phyloP scores from a whole-genome alignment of 2,329 filamentous ascomycete genomes.

The Cercospora nicotianae region DNA sequence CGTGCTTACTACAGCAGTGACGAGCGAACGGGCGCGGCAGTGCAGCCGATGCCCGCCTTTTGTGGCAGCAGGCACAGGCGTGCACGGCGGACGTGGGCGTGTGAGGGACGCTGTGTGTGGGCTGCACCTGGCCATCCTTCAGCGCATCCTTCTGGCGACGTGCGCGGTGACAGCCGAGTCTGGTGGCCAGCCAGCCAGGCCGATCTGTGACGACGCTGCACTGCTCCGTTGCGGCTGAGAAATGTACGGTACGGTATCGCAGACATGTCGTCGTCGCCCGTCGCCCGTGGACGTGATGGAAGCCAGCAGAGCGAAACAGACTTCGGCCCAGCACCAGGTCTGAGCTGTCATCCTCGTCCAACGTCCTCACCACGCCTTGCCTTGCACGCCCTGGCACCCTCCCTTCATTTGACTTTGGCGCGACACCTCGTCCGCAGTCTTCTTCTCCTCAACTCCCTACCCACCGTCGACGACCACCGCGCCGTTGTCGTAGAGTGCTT shows the following conservation, averaged over 20 bases:
- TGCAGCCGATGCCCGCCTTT: neutral
- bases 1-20: slow-evolving; percentile 2
- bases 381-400: neutral
- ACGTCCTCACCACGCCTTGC: neutral
- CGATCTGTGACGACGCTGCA: neutral
- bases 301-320: neutral
- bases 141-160: neutral
- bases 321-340: neutral
- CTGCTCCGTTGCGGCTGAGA: slow-evolving; percentile 8
- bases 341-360: neutral
- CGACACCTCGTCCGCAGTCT: neutral
- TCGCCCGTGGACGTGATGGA: neutral
- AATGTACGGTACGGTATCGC: neutral
- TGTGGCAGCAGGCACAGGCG: neutral
- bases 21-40: neutral
- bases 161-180: neutral
- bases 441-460: neutral
- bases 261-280: neutral
- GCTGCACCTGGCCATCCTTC: neutral
- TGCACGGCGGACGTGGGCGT: neutral
- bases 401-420: neutral
- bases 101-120: neutral
- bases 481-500: neutral
- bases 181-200: neutral
- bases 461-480: neutral